phyloP scores from a whole-genome alignment of 164 flowering plant species.

The Berberis vulgaris region DNA sequence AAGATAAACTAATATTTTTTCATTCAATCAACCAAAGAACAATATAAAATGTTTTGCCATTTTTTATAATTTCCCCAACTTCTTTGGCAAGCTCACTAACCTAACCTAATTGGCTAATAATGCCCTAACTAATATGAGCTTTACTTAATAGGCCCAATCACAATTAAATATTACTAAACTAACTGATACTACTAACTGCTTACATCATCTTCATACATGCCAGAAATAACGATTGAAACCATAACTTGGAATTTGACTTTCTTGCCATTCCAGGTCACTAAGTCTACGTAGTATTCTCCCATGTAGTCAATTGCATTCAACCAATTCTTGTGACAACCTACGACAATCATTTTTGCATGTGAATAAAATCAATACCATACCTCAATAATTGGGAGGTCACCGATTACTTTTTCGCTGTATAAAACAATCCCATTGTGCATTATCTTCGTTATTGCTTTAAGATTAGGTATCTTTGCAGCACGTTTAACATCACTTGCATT shows the following conservation, averaged over 20 bases:
- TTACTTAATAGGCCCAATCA: no score
- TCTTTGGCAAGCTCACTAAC: no score
- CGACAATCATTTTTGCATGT: constrained; percentile 76
- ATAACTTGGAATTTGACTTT: constrained; percentile 56
- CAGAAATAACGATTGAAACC: constrained; percentile 70
- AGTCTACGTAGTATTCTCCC: constrained; percentile 30
- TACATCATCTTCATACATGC: constrained; percentile 85
- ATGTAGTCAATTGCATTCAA: constrained; percentile 84
- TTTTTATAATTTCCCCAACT: no score
- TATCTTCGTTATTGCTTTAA: constrained; percentile 28
- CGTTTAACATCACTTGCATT: constrained; percentile 18
- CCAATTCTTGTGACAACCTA: constrained; percentile 89
- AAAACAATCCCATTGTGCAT: background rate
- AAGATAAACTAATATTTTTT: no score
- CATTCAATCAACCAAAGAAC: no score
- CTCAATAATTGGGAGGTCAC: constrained; percentile 68
- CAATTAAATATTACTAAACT: no score
- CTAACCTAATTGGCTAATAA: no score
- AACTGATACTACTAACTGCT: constrained; percentile 30
- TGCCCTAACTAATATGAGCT: no score
- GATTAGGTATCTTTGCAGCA: constrained; percentile 33
- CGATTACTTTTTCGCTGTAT: constrained; percentile 33
- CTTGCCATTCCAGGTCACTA: constrained; percentile 25
- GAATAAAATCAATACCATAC: constrained; percentile 85
- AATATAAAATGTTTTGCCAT: no score